These are phyloP conservation scores for Penicillium olsonii DNA, from an alignment of 2,329 filamentous ascomycete genomes.

Conservation along the genomic window DNA sequence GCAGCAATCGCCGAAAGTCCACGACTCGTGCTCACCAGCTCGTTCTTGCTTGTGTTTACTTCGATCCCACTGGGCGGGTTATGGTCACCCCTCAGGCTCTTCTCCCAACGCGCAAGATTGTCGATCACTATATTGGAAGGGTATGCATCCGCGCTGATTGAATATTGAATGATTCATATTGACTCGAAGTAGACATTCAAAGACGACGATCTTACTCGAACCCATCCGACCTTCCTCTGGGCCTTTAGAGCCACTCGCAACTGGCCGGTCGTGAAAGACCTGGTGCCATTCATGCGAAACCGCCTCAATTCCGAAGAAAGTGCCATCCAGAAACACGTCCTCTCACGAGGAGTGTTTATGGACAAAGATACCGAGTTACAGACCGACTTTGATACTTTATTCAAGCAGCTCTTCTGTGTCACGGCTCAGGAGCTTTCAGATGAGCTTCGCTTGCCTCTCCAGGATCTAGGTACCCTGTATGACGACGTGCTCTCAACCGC, in stretches of 20 bases:
- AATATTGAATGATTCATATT: background rate
- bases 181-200: conserved; percentile 52
- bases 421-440: conserved; percentile 74
- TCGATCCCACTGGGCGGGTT: conserved; percentile 45
- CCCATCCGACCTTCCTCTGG: conserved; percentile 83
- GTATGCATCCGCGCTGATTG: conserved; percentile 36
- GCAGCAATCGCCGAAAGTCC: conserved; percentile 55
- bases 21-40: conserved; percentile 64
- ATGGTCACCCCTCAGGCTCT: conserved; percentile 50
- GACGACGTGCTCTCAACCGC: conserved; percentile 74
- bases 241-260: conserved; percentile 78
- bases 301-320: conserved; percentile 62
- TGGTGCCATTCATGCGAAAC: conserved; percentile 71
- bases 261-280: conserved; percentile 68
- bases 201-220: conserved; percentile 72
- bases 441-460: conserved; percentile 63
- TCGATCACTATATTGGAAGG: conserved; percentile 71
- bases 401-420: conserved; percentile 81
- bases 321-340: conserved; percentile 50
- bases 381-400: conserved; percentile 71
- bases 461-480: conserved; percentile 69
- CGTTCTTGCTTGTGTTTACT: conserved; percentile 48
- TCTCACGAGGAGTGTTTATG: conserved; percentile 42
- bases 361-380: conserved; percentile 56
- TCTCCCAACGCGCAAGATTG: conserved; percentile 65